A percentile compares a stretch with the other conserved stretches of the same genome.
phyloP scores from a whole-genome alignment of 805 yeast species.

The Candida pini region DNA sequence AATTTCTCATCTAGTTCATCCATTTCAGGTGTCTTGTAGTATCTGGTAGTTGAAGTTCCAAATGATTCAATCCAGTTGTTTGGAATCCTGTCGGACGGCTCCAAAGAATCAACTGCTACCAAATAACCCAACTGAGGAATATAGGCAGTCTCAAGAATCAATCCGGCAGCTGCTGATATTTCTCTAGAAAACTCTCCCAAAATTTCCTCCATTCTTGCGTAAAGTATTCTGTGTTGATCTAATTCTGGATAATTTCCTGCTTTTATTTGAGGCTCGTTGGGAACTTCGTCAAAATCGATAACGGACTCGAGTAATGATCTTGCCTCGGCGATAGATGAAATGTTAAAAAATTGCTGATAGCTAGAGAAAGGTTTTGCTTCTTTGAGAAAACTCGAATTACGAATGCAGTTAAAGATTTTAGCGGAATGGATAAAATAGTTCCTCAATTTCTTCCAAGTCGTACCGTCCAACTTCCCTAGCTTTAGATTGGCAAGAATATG shows the following conservation, averaged over 20 bases:
- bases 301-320: constrained; percentile 18
- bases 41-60: constrained; percentile 30
- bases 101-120: constrained; percentile 21
- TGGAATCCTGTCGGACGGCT: background rate
- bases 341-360: constrained; percentile 5
- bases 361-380: constrained; percentile 8
- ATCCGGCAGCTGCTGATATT: constrained; percentile 3
- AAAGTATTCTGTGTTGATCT: constrained; percentile 22
- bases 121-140: constrained; percentile 43
- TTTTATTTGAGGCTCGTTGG: constrained; percentile 22
- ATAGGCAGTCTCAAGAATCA: constrained; percentile 27
- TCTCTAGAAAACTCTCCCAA: constrained; percentile 22
- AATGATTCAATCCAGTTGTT: constrained; percentile 32
- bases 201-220: constrained; percentile 28
- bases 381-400: background rate
- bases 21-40: constrained; percentile 31
- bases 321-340: no score
- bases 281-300: constrained; percentile 33
- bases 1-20: constrained; percentile 29
- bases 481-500: constrained; percentile 15
- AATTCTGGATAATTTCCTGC: constrained; percentile 27
- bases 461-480: constrained; percentile 22
- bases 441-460: constrained; percentile 27
- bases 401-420: constrained; percentile 12
- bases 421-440: constrained; percentile 18